Conservation (phyloP, 1,284 basidiomycete species). For the Phellinidium pouzarii region DNA sequence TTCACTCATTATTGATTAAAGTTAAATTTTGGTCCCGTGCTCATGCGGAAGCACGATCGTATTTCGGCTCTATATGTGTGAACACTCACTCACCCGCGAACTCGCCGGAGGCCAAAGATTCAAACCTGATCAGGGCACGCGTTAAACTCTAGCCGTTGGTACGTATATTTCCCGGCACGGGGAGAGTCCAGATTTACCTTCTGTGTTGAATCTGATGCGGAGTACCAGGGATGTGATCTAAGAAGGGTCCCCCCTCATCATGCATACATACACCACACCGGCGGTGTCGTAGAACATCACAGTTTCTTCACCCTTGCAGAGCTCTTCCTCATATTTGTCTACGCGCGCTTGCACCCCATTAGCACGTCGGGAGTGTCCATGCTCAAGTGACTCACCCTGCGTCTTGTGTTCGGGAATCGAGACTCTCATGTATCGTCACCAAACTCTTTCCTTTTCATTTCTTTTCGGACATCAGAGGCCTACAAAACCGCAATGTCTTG, state of each 20-base stretch:
- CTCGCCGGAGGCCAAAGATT: not conserved
- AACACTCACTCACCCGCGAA: conserved; percentile 1
- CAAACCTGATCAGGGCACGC: not conserved
- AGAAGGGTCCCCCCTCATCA: conserved; percentile 4
- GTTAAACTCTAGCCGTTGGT: not conserved
- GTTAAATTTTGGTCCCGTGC: not conserved
- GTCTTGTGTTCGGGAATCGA: conserved; percentile 11
- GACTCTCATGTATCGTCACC: conserved; percentile 5
- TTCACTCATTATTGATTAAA: not conserved
- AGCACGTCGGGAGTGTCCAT: not conserved
- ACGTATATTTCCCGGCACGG: not conserved
- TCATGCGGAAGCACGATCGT: not conserved
- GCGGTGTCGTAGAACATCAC: conserved; percentile 8
- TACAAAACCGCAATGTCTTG: conserved; percentile 8
- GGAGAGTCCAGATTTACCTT: conserved; percentile 13
- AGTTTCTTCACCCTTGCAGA: conserved; percentile 12
- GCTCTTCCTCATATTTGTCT: conserved; percentile 4
- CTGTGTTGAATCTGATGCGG: conserved; percentile 11
- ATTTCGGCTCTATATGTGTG: not conserved
- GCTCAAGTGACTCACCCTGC: conserved; percentile 15
- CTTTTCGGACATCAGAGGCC: not conserved
- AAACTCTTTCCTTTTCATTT: not conserved
- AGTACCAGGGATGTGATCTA: conserved; percentile 6
- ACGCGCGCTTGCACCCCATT: conserved; percentile 8
- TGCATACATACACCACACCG: conserved; percentile 11